A percentile compares a stretch with the other conserved stretches of the same genome.
These are phyloP conservation scores for Ammopiptanthus mongolicus DNA, from an alignment of 306 rosid species.

Conservation along the genomic window DNA sequence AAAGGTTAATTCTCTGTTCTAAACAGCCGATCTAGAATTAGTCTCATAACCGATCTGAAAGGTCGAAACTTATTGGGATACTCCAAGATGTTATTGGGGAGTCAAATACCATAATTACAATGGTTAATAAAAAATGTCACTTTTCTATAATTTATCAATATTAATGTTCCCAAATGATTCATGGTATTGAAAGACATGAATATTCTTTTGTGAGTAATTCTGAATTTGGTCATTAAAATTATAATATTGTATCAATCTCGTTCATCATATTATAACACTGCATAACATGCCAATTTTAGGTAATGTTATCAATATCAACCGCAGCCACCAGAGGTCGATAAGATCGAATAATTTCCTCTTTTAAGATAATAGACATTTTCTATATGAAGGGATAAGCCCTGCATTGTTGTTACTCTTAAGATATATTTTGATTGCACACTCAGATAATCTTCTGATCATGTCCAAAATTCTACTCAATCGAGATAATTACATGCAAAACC, in stretches of 20 bases:
- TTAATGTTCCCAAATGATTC: background rate
- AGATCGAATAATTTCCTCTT: background rate
- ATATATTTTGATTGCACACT: background rate
- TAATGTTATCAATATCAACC: background rate
- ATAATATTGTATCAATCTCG: too few relatives aligned
- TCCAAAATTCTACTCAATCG: background rate
- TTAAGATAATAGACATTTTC: background rate
- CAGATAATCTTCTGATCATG: background rate
- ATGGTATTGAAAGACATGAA: conserved; percentile 14
- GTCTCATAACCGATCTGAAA: too few relatives aligned
- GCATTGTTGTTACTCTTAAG: background rate
- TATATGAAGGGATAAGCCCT: conserved; percentile 10
- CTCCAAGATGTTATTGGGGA: too few relatives aligned
- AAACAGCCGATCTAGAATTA: too few relatives aligned
- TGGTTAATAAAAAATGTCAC: too few relatives aligned
- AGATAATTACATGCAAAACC: background rate
- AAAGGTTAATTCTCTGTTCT: too few relatives aligned
- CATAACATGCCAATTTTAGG: background rate
- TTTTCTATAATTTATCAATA: background rate
- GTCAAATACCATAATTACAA: too few relatives aligned
- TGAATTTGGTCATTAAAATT: too few relatives aligned
- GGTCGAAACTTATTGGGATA: too few relatives aligned
- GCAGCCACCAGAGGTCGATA: background rate
- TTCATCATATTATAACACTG: too few relatives aligned
- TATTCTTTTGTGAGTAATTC: too few relatives aligned